Percentiles rank a stretch among this genome's conserved stretches.
phyloP scores from a whole-genome alignment of 257 asterid genomes.

The Plantago major region DNA sequence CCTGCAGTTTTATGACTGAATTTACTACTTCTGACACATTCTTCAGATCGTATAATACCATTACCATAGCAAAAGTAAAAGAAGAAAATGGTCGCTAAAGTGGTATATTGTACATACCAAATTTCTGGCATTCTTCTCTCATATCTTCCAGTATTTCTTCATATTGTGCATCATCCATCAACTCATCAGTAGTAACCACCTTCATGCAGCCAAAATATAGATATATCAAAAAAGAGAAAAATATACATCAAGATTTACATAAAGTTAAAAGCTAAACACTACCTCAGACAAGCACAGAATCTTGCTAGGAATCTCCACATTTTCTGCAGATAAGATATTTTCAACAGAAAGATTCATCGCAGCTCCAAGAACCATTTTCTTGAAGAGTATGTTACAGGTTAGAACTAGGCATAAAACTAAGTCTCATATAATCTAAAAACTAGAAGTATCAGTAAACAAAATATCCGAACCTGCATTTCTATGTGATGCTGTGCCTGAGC shows the following conservation, averaged over 20 bases:
- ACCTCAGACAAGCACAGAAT: constrained; percentile 67
- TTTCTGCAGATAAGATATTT: constrained; percentile 22
- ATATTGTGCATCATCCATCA: constrained; percentile 56
- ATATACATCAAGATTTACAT: background rate
- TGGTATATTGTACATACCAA: constrained; percentile 35
- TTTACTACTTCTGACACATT: constrained; percentile 5
- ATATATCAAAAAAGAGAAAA: constrained; percentile 14
- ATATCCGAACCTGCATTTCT: constrained; percentile 48
- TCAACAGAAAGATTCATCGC: constrained; percentile 29
- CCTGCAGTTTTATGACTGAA: constrained; percentile 36
- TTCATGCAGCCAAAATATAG: constrained; percentile 25
- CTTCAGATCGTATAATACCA: background rate
- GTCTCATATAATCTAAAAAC: background rate
- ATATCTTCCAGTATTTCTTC: constrained; percentile 65
- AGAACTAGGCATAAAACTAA: background rate
- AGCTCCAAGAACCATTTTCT: constrained; percentile 59
- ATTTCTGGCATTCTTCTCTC: constrained; percentile 62
- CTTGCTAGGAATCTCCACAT: constrained; percentile 52
- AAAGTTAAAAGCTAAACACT: constrained; percentile 17
- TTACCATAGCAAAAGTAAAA: background rate
- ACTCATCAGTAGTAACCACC: constrained; percentile 53
- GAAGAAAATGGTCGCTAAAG: background rate
- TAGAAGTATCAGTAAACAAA: background rate
- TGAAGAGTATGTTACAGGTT: constrained; percentile 24
- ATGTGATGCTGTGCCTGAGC: constrained; percentile 69